Evolutionary conservation across 345 rosid species (phyloP), one percentile per base, ranked within the genome.

Genomic region (Moricandia arvensis): DNA sequence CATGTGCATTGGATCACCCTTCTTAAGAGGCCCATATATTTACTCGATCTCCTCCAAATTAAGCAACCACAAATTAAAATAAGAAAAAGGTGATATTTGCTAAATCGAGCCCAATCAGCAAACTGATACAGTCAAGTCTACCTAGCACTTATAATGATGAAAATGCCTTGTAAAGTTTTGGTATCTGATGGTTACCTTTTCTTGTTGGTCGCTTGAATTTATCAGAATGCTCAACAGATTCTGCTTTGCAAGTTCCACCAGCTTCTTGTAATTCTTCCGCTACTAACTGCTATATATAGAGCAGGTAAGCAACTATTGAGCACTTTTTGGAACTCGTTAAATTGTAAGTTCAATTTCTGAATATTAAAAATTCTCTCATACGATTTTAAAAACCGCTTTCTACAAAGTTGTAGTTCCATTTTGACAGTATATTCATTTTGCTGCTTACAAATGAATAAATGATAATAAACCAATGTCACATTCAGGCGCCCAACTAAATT

Each of bases 401-500:
- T n/a, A n/a, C n/a, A n/a, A n/a, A n/a, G n/a, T n/a, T n/a, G n/a
- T n/a, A n/a, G n/a, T n/a, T n/a, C n/a, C n/a, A n/a, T n/a, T n/a
- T n/a, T n/a, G n/a, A n/a, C n/a, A n/a, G n/a, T n/a, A n/a, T n/a
- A n/a, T n/a, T n/a, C n/a, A n/a, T n/a, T n/a, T n/a, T n/a, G n/a
- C n/a, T n/a, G n/a, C n/a, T n/a, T n/a, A n/a, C n/a, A n/a, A n/a
- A n/a, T n/a, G n/a, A n/a, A n/a, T n/a, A n/a, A n/a, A n/a, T n/a
- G n/a, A n/a, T n/a, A n/a, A n/a, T n/a, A n/a, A n/a, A 74, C 58
- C 38, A 15, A 37, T 64, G 41, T 58, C 51, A 34, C 80, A 7
- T 85, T 70, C 90, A 93, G 98, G 73, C 97, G 96, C 21, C 98
- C 97, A 15, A 88, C 91, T 59, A 90, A 93, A 21, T 71, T 91